These are phyloP conservation scores for Nicotiana benthamiana DNA, from an alignment of 257 asterid genomes.

Conservation along the genomic window DNA sequence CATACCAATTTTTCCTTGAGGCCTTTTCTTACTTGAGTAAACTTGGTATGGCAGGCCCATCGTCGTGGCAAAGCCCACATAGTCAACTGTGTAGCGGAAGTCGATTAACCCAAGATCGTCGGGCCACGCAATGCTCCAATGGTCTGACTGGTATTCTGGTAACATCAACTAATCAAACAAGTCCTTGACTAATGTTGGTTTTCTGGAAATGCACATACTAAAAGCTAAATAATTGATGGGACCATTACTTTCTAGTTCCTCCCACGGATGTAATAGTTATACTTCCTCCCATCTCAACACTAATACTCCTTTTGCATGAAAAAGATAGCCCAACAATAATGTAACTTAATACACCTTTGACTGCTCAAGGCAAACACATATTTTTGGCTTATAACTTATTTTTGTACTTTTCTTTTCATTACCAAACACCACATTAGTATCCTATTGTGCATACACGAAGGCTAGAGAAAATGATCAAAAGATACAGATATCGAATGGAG, in stretches of 20 bases:
- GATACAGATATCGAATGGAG: neutral
- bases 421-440: too few relatives aligned
- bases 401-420: too few relatives aligned
- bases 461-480: neutral
- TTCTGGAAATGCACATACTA: neutral
- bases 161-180: neutral
- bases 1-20: too few relatives aligned
- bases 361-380: too few relatives aligned
- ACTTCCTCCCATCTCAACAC: neutral
- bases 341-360: neutral
- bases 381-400: too few relatives aligned
- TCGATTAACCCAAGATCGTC: neutral
- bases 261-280: neutral
- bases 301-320: neutral
- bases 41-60: neutral
- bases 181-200: neutral
- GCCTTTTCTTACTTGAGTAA: neutral
- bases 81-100: neutral
- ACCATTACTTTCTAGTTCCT: neutral
- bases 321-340: neutral
- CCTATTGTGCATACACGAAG: neutral
- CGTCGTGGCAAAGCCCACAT: neutral
- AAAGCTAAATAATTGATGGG: neutral
- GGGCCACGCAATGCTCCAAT: neutral
- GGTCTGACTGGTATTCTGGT: neutral